These are phyloP conservation scores for Clausena lansium DNA, from an alignment of 345 rosid species.

Conservation along the genomic window DNA sequence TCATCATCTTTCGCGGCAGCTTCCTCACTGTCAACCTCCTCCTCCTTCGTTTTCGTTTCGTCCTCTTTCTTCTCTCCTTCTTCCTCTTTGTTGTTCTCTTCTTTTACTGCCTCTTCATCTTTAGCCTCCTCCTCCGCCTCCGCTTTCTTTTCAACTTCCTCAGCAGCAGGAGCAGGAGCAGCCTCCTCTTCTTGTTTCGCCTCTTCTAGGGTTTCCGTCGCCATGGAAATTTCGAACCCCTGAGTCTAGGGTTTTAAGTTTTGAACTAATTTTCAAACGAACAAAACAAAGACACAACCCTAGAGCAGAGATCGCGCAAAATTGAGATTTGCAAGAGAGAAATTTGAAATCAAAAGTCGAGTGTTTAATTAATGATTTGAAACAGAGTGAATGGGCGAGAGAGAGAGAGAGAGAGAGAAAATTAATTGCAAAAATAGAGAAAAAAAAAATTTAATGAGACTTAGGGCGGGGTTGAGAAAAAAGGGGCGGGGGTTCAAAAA, in stretches of 20 bases:
- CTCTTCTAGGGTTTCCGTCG: constrained; percentile 67
- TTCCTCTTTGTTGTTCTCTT: neutral
- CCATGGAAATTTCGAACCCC: constrained; percentile 39
- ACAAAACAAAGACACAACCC: neutral
- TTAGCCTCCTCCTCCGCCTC: neutral
- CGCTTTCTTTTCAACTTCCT: constrained; percentile 23
- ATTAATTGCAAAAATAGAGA: neutral
- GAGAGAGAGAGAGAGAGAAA: neutral
- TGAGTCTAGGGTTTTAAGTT: constrained; percentile 15
- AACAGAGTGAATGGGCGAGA: neutral
- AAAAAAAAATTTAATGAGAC: neutral
- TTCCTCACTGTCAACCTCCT: neutral
- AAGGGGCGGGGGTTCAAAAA: constrained; percentile 25
- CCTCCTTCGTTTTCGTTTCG: neutral
- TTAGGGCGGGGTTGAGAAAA: constrained; percentile 7
- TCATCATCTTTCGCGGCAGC: constrained; percentile 3
- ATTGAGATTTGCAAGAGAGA: neutral
- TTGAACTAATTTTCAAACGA: neutral
- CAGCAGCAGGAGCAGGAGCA: constrained; percentile 36
- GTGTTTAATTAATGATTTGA: too few species aligned
- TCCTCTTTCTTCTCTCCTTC: constrained; percentile 9
- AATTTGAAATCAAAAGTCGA: neutral
- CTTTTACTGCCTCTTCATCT: neutral
- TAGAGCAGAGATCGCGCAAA: neutral
- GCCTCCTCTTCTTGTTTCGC: constrained; percentile 43